phyloP scores from a whole-genome alignment of 2,329 filamentous ascomycete genomes.

The Botrytis aclada region DNA sequence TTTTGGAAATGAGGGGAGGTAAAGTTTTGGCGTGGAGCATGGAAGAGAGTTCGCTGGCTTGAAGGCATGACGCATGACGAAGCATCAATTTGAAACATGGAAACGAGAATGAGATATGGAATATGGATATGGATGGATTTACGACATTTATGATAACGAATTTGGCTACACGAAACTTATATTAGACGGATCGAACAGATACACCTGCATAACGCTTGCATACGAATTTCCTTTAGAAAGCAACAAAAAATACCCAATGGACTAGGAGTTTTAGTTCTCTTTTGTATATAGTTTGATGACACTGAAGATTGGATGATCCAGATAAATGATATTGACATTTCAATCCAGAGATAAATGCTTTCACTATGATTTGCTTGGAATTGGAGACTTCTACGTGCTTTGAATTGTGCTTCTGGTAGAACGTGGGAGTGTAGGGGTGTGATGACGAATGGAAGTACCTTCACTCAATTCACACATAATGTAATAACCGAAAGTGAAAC shows the following conservation, averaged over 20 bases:
- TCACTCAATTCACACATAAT: too few species aligned
- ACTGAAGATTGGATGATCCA: not conserved
- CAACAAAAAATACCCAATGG: constrained; percentile 15
- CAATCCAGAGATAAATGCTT: not conserved
- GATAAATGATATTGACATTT: not conserved
- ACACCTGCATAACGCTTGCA: not conserved
- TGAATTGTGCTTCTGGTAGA: too few species aligned
- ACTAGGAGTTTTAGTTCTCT: constrained; percentile 5
- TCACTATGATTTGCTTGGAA: not conserved
- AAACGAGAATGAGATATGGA: not conserved
- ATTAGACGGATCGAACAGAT: not conserved
- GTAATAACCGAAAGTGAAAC: not conserved
- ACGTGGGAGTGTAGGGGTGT: too few species aligned
- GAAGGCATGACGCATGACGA: not conserved
- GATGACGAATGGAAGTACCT: too few species aligned
- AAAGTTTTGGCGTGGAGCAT: not conserved
- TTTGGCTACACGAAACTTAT: not conserved
- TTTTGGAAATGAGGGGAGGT: not conserved
- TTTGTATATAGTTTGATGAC: not conserved
- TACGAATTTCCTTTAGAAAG: constrained; percentile 9
- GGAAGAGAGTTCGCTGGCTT: not conserved
- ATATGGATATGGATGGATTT: not conserved
- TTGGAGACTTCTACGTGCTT: not conserved
- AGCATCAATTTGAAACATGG: not conserved
- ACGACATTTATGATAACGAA: constrained; percentile 7